phyloP scores from a whole-genome alignment of 140 eudicot genomes.

The Bidens hawaiensis region DNA sequence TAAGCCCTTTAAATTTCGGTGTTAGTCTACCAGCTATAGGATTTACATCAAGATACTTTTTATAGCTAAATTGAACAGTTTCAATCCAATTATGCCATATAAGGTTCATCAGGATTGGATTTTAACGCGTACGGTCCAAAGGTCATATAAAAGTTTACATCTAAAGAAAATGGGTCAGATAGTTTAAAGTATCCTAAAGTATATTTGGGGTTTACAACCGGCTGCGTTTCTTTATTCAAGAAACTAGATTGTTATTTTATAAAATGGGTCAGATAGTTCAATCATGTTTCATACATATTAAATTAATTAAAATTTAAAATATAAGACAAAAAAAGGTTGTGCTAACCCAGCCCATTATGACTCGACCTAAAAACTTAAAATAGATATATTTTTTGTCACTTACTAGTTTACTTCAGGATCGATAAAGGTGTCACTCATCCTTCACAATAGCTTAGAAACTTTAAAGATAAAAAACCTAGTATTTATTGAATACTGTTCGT shows the following conservation, averaged over 20 bases:
- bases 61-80: background rate
- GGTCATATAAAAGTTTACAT: background rate
- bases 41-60: background rate
- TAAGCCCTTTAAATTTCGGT: conserved; percentile 2
- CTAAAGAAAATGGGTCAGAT: background rate
- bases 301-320: background rate
- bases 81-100: background rate
- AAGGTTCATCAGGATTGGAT: background rate
- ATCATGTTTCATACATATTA: background rate
- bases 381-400: background rate
- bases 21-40: conserved; percentile 1
- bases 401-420: background rate
- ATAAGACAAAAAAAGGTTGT: background rate
- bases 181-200: too few relatives aligned
- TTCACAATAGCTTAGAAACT: background rate
- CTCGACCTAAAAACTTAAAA: background rate
- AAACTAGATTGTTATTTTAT: background rate
- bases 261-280: background rate
- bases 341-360: background rate
- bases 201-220: too few relatives aligned
- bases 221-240: background rate
- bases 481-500: too few relatives aligned
- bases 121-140: background rate
- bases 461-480: background rate
- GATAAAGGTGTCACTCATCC: background rate